Base-by-base conservation (phyloP, 768 basidiomycete species). In the Suillus ampliporus region DNA sequence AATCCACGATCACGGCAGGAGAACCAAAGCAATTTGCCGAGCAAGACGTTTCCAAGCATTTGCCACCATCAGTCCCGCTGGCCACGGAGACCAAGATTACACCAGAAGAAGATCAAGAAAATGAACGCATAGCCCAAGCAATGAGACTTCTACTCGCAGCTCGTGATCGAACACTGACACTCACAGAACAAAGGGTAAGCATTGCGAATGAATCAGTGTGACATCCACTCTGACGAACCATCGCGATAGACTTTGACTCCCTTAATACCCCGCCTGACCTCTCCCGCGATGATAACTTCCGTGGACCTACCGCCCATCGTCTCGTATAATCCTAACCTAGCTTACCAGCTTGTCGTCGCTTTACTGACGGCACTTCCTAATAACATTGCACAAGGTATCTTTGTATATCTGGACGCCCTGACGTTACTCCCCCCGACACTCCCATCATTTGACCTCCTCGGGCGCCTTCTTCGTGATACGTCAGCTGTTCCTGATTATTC, bases 381-480 rank as follows among this genome's bases (percentile, higher is more conserved):
- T 63, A 48, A 64, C 28, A 71, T 67, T 60, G 66, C 67, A 56
- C 72, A 74, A 61, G 78, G 72, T 58, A 77, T 79, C 23, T 79
- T 76, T 51, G 79, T 82, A 3, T 90, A 88, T 74, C 79, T 92
- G 60, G 86, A 90, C 52, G 84, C 86, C 26, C 77, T 93, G 14
- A 80, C 82, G 10, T 83, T 76, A 68, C 83, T 94, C 52, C 89
- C 92, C 5, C 91, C 91, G 1, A 88, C 87, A 0, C 77, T 92
- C 35, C 80, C 89, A 28, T 86, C 89, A 4, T 91, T 92, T 67
- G 90, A 93, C 70, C 78, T 94, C 40, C 76, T 91, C 37, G 90
- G 87, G 13, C 84, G 86, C 13, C 78, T 94, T 11, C 77, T 93
- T 21, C 84, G 85, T 62, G 89, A 93, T 67, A 75, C 82, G 37